Evolutionary conservation across 768 basidiomycete genomes (phyloP).

Genomic region (Calocera viscosa): DNA sequence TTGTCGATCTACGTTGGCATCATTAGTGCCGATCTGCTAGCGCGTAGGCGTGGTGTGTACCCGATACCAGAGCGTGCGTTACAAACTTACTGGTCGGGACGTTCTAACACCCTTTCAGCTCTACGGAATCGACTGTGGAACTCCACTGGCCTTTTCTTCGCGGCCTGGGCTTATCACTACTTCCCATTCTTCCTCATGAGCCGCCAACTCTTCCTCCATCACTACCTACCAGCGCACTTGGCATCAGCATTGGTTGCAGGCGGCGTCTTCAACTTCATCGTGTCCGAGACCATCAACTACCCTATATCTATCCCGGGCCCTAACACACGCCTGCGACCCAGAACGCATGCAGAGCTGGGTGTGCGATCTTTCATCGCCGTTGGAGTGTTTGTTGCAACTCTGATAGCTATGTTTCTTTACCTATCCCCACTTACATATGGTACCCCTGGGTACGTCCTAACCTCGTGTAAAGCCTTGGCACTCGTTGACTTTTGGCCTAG

Average conservation of each 20-base stretch:
- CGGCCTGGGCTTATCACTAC: slow-evolving; percentile 93
- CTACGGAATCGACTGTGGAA: slow-evolving; percentile 91
- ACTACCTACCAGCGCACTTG: slow-evolving; percentile 94
- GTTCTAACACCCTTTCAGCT: slow-evolving; percentile 35
- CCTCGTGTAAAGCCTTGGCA: slow-evolving; percentile 12
- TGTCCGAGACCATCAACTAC: slow-evolving; percentile 84
- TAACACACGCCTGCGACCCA: slow-evolving; percentile 42
- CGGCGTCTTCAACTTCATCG: slow-evolving; percentile 75
- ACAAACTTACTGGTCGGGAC: neutral
- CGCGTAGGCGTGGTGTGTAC: slow-evolving; percentile 68
- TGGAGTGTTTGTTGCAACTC: slow-evolving; percentile 39
- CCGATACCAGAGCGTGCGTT: slow-evolving; percentile 79
- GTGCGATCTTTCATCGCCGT: slow-evolving; percentile 58
- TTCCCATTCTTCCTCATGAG: slow-evolving; percentile 96
- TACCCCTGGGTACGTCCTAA: slow-evolving; percentile 68
- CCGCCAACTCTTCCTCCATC: slow-evolving; percentile 92
- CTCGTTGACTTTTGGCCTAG: slow-evolving; percentile 31
- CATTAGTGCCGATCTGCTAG: slow-evolving; percentile 76
- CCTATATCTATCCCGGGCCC: slow-evolving; percentile 71
- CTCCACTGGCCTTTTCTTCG: slow-evolving; percentile 86
- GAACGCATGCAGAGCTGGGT: slow-evolving; percentile 61
- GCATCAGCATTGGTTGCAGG: slow-evolving; percentile 87
- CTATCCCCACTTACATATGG: slow-evolving; percentile 89
- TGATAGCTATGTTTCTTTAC: slow-evolving; percentile 54
- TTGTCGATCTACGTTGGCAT: slow-evolving; percentile 84